phyloP scores from a whole-genome alignment of 2,329 filamentous ascomycete genomes.

The Sordariomycetes sp. region DNA sequence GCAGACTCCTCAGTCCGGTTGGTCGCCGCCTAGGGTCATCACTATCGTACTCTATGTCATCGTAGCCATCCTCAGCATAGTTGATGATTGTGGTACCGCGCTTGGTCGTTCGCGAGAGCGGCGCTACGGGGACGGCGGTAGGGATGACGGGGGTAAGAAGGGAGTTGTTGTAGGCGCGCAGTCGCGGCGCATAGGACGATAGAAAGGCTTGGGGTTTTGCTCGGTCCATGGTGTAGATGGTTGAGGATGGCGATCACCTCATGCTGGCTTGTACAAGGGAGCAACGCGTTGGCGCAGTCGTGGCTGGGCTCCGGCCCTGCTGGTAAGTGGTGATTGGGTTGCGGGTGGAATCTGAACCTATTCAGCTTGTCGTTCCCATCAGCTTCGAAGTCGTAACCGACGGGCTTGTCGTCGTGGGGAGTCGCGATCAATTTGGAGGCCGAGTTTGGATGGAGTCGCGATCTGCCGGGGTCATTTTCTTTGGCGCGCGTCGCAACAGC shows the following conservation, averaged over 20 bases:
- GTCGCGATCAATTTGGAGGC: too few species aligned
- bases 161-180: conserved; percentile 86
- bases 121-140: conserved; percentile 49
- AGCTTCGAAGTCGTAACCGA: too few species aligned
- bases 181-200: conserved; percentile 81
- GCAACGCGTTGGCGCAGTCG: conserved; percentile 4
- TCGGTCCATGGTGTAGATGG: conserved; percentile 34
- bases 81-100: conserved; percentile 94
- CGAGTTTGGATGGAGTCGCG: too few species aligned
- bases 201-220: conserved; percentile 73
- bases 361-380: background rate
- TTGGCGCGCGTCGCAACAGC: too few species aligned
- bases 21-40: conserved; percentile 69
- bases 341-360: background rate
- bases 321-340: background rate
- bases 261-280: conserved; percentile 9
- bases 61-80: conserved; percentile 93
- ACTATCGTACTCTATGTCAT: conserved; percentile 66
- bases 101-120: conserved; percentile 80
- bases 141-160: conserved; percentile 79
- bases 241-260: conserved; percentile 1
- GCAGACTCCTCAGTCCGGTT: conserved; percentile 74
- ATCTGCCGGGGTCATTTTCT: too few species aligned
- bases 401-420: too few species aligned
- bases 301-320: too few species aligned